Evolutionary conservation across 139 green algal species (phyloP).

Genomic region (Mesostigma viride): DNA sequence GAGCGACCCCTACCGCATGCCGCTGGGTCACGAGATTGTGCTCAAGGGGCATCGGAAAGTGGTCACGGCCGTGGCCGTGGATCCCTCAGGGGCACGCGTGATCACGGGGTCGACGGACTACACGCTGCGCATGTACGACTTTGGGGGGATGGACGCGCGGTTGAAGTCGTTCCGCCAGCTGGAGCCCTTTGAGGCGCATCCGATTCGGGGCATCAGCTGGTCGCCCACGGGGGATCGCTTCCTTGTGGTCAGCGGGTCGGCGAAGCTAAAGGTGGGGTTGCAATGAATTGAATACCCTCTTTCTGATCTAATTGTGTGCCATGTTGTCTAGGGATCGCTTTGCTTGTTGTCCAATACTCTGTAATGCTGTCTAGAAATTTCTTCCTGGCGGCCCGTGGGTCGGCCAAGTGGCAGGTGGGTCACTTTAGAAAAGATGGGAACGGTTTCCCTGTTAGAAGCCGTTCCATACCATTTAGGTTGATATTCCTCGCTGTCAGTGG

Average conservation of each 20-base stretch:
- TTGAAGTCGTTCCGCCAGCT: constrained; percentile 25
- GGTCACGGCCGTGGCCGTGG: constrained; percentile 25
- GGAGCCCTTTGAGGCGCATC: constrained; percentile 24
- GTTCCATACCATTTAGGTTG: too few relatives aligned
- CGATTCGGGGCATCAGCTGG: constrained; percentile 21
- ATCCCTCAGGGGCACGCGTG: constrained; percentile 23
- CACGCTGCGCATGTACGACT: constrained; percentile 28
- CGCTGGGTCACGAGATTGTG: constrained; percentile 27
- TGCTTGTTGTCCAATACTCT: too few relatives aligned
- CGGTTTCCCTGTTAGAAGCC: neutral
- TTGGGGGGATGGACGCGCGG: constrained; percentile 27
- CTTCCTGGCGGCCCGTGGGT: too few relatives aligned
- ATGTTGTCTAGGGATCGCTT: too few relatives aligned
- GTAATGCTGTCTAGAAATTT: too few relatives aligned
- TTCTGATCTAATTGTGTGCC: too few relatives aligned
- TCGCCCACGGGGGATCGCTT: constrained; percentile 27
- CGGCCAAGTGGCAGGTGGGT: too few relatives aligned
- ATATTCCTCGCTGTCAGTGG: constrained; percentile 25
- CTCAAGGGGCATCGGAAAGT: constrained; percentile 22
- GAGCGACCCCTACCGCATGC: constrained; percentile 27
- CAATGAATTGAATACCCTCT: constrained; percentile 14
- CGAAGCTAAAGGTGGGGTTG: constrained; percentile 23
- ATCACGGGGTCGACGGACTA: constrained; percentile 26
- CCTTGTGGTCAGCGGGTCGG: constrained; percentile 19
- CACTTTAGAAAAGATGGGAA: neutral